Conservation (phyloP, 345 rosid genomes). For the Populus alba region DNA sequence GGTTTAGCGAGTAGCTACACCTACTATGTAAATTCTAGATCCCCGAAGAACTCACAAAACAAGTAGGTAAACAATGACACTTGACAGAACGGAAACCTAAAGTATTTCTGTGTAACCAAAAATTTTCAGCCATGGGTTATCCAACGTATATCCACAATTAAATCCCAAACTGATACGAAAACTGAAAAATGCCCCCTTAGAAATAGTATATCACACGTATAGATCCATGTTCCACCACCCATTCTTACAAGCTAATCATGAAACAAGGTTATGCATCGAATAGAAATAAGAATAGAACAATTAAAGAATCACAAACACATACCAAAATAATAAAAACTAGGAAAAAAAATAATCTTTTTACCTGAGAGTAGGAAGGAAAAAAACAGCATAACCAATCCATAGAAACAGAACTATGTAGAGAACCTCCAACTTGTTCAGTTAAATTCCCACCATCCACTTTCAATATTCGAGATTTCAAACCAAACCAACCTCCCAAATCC, state of each 20-base stretch:
- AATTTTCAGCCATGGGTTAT: background rate
- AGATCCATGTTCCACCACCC: background rate
- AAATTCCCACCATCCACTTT: conserved; percentile 24
- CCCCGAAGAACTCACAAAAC: background rate
- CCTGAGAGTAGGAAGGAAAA: conserved; percentile 31
- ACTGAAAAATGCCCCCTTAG: conserved; percentile 1
- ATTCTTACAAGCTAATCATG: background rate
- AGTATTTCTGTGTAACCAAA: background rate
- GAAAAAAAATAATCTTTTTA: conserved; percentile 1
- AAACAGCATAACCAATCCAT: conserved; percentile 51
- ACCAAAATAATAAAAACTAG: background rate
- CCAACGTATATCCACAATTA: background rate
- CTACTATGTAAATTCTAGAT: background rate
- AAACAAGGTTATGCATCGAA: background rate
- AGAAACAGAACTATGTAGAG: conserved; percentile 16
- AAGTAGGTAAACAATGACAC: background rate
- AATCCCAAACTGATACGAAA: conserved; percentile 8
- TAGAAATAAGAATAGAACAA: background rate
- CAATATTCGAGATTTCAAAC: conserved; percentile 12
- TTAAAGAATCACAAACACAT: background rate
- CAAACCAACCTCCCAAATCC: conserved; percentile 18
- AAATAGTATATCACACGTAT: background rate
- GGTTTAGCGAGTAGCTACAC: background rate
- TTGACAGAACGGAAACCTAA: background rate
- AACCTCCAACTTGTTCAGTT: conserved; percentile 15